Base-by-base conservation (phyloP, 768 basidiomycete genomes). In the Psilocybe subaeruginosa region DNA sequence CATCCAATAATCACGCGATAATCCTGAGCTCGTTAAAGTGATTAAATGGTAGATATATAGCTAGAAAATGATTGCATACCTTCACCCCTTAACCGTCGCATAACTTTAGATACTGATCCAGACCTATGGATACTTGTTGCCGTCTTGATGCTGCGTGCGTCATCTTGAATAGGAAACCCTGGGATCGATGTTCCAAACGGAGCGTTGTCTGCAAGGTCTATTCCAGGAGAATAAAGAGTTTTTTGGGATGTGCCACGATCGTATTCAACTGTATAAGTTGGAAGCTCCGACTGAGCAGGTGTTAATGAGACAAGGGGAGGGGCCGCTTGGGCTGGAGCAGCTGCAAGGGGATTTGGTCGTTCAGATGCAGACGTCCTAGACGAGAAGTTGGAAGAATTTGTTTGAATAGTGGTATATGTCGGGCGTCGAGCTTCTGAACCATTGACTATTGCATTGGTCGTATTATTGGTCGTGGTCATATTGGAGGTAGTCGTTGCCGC, bases 1-100 rank as follows among this genome's bases (percentile, higher is more conserved):
- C 95, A 99, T 98, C 97, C 97, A 99, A 71, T 98, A 98, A 69
- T 97, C 93, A 64, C 89, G 87, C 23, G 93, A 93, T 17, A 97
- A 71, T n/a, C 92, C 93, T 93, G 54, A 35, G 11, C 9, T 45
- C 51, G 53, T 54, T 17, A 55, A 58, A 30, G 58, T 30, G 39
- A 58, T 52, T 35, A 70, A 54, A 16, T 6, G 19, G 1, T 47
- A 14, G 3, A 62, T 30, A 35, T 33, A 48, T 23, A 54, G 37
- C 69, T 73, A 62, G 27, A 33, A 30, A 31, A 41, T 35, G 39
- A 27, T 1, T 48, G 31, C 74, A 45, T 66, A 83, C 95, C 95
- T 84, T 97, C 95, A 46, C 96, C 96, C 58, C 95, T 82, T 68
- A 97, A 87, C 62, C 93, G 80, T 68, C 95, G 81, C 63, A 97